Base-by-base conservation (phyloP, 163 green algal genomes). In the Scenedesmus sp. region DNA sequence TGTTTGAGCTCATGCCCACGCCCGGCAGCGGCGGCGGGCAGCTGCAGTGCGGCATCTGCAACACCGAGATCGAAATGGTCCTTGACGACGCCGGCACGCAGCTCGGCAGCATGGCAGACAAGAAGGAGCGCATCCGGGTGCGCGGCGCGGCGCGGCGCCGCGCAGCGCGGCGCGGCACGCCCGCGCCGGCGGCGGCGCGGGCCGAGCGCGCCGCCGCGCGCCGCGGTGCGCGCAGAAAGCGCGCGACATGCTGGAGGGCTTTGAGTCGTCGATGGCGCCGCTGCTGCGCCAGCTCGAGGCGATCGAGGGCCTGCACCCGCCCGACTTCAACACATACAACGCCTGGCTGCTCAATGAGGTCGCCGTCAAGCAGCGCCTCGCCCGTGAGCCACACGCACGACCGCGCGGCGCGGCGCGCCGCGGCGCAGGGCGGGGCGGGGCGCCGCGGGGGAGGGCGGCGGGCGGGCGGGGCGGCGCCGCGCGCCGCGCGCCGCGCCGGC, bases 21-120 rank as follows among this genome's bases (percentile, higher is more conserved):
- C 33, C 3, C 9, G 56, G 33, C 33, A 15, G 6, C 31, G 39
- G 31, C 22, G 18, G 29, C 48, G 36, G 9, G 13, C 44, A 72
- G 36, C 74, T 81, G 20, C 31, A 10, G 9, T 81, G 74, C 34
- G 51, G 29, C 48, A 74, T 81, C 45, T 81, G 74, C 54, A 48
- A n/a, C 48, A 65, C 34, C 29, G 47, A 66, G 24, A 58, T 81
- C 13, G 62, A 58, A 17, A 44, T 69, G 50, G 28, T 81, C 22
- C 28, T 81, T 3, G 34, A 50, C 26, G 74, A 74, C 13, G 74
- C 33, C 18, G 56, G 56, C 22, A 34, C 22, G 6, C 26, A 26
- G 20, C 45, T 28, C 2, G 74, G 62, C n/a, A 66, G 15, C 36
- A 39, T 65, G 29, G 50, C 51, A 11, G 74, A 66, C 18, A 58